Conservation (phyloP, 768 basidiomycete genomes). For the Macrolepiota albuminosa region DNA sequence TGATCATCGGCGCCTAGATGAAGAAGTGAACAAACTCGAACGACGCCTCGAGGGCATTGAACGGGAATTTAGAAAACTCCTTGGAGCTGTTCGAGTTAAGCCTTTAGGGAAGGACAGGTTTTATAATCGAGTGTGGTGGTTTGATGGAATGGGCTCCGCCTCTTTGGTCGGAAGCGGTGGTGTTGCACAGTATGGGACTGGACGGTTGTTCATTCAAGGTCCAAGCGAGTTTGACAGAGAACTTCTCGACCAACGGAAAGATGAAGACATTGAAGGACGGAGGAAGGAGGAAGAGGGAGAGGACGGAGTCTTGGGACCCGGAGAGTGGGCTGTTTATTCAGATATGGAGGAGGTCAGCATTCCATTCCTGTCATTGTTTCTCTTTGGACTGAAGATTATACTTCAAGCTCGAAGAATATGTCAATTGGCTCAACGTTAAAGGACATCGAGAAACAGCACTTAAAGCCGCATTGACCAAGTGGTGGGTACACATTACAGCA, state of each 20-base stretch:
- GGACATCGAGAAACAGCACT: constrained; percentile 84
- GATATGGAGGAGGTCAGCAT: constrained; percentile 78
- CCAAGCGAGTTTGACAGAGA: constrained; percentile 80
- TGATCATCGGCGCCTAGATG: constrained; percentile 80
- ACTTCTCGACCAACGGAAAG: constrained; percentile 55
- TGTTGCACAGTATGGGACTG: constrained; percentile 80
- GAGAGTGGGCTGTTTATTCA: constrained; percentile 91
- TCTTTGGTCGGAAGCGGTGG: constrained; percentile 77
- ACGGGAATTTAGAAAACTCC: constrained; percentile 87
- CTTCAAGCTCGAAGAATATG: constrained; percentile 71
- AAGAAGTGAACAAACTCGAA: constrained; percentile 82
- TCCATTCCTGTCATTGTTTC: neutral
- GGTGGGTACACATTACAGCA: constrained; percentile 78
- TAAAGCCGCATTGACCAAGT: constrained; percentile 72
- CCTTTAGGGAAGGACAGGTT: constrained; percentile 92
- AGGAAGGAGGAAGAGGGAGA: constrained; percentile 78
- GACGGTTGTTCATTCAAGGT: constrained; percentile 89
- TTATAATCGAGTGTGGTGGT: constrained; percentile 97
- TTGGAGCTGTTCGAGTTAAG: constrained; percentile 81
- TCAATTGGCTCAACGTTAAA: constrained; percentile 89
- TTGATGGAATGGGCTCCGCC: constrained; percentile 90
- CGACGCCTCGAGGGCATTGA: constrained; percentile 83
- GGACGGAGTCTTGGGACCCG: constrained; percentile 63
- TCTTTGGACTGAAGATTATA: constrained; percentile 4
- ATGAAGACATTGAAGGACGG: constrained; percentile 54